Base-by-base conservation (phyloP, 805 yeast genomes). In the Saccharomycopsis fibuligera region DNA sequence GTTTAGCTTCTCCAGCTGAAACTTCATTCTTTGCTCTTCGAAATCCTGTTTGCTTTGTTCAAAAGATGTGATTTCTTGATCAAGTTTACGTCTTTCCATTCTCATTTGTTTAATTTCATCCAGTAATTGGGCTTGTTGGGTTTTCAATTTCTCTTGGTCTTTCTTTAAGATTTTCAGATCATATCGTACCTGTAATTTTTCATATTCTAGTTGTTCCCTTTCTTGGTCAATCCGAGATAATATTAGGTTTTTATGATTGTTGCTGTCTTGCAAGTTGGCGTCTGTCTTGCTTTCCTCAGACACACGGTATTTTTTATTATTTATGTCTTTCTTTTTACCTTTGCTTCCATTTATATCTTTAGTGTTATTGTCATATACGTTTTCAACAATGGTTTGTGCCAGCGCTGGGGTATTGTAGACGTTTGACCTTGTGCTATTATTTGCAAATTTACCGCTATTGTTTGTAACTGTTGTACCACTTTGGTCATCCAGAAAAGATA, bases 81-180 rank as follows among this genome's bases (percentile, higher is more conserved):
- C n/a, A 17, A 14, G n/a, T 17, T 46, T 31, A 22, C 29, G 22
- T 16, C 12, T 30, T 43, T 36, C 31, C 12, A n/a, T 35, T 37
- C 43, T 36, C 31, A 1, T 44, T 48, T 14, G 23, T 22, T 30
- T 22, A n/a, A n/a, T n/a, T n/a, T n/a, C n/a, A n/a, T n/a, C n/a
- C n/a, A n/a, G n/a, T n/a, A n/a, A n/a, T n/a, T n/a, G n/a, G n/a
- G n/a, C n/a, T n/a, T n/a, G n/a, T n/a, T n/a, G n/a, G n/a, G n/a
- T 43, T 19, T 35, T 23, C 14, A 48, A 29, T 22, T 48, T 19
- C 21, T 45, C 44, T 22, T 22, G 33, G 5, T 39, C 37, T 17
- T 24, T 9, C 23, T 17, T 36, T 4, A 45, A 5, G 25, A 39
- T 14, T n/a, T 39, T 39, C 36, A 17, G 36, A 12, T 45, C 37